Evolutionary conservation across 2,329 filamentous ascomycete species (phyloP), one percentile per base, ranked within the genome.

Genomic region (Cladophialophora carrionii): DNA sequence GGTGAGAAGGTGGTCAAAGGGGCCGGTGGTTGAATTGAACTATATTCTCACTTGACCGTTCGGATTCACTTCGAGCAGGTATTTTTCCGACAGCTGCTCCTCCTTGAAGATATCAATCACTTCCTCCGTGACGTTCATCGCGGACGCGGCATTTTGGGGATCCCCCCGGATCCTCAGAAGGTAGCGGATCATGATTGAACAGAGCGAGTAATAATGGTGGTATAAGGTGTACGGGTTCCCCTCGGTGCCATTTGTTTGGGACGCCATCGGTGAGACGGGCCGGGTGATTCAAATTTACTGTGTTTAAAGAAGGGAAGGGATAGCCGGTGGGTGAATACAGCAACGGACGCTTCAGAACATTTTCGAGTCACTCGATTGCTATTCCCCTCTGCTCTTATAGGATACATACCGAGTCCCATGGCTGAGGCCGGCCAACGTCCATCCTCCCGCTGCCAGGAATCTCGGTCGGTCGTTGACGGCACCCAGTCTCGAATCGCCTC

Each of bases 181-280:
- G 20, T 55, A 55, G n/a, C 53, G 53, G 26, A 55, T 55, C 53
- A 55, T 55, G 14, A 55, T 55, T 3, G 53, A 55, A 34, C 53
- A 55, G 53, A 55, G 29, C 26, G 53, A 55, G 32, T 55, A 55
- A 29, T 31, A 32, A 41, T 55, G 29, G 53, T 55, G 53, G 53
- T 55, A 55, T 37, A 55, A 22, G 53, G 53, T 55, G 24, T 55
- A 55, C 9, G 53, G 53, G 46, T 3, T 49, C n/a, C 32, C 32
- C 32, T 49, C 46, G 55, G 34, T 46, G 26, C 29, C 55, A 57
- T 57, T 57, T n/a, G 34, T 37, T 34, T 34, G 55, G 34, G 70
- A 49, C 46, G 46, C n/a, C 46, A 49, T 49, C 22, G 46, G 10
- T 49, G 46, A 49, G 46, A 49, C 9, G 46, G 2, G 46, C 46